A percentile compares a stretch with the other conserved stretches of the same genome.
Evolutionary conservation across 345 rosid species (phyloP).

Genomic region (Eucalyptus pauciflora): DNA sequence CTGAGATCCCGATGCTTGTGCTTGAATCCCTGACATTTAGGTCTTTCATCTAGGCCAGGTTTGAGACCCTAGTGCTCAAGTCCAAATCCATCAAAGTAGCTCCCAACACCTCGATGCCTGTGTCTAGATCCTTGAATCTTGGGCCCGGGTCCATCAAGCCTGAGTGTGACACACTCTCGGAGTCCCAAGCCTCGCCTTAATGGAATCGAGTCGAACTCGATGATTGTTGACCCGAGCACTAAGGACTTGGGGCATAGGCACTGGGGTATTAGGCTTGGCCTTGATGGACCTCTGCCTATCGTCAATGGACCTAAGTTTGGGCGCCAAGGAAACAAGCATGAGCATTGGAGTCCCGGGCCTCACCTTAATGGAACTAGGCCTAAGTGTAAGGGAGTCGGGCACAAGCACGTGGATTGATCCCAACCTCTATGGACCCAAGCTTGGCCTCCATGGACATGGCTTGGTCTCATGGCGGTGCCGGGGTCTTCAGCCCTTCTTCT

Average conservation of each 20-base stretch:
- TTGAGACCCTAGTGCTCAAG: not conserved
- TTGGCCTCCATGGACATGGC: not conserved
- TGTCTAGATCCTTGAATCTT: not conserved
- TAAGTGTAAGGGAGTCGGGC: rapidly evolving
- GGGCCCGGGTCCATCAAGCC: not conserved
- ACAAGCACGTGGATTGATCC: not conserved
- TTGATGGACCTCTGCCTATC: not conserved
- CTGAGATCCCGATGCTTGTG: rapidly evolving
- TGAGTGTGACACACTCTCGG: not conserved
- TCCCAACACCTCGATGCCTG: rapidly evolving
- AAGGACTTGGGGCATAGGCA: not conserved
- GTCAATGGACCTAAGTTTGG: not conserved
- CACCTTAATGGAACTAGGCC: not conserved
- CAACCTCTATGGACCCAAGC: not conserved
- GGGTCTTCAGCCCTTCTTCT: not conserved
- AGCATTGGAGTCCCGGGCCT: rapidly evolving
- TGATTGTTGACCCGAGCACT: not conserved
- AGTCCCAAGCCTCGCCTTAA: not conserved
- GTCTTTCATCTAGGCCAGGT: not conserved
- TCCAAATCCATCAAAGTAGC: not conserved
- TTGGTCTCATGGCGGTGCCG: not conserved
- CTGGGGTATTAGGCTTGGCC: not conserved
- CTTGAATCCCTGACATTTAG: rapidly evolving
- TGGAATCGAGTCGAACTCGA: not conserved
- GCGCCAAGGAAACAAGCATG: not conserved